A percentile compares a stretch with the other conserved stretches of the same genome.
phyloP scores from a whole-genome alignment of 768 basidiomycete genomes.

The Boletus edulis region DNA sequence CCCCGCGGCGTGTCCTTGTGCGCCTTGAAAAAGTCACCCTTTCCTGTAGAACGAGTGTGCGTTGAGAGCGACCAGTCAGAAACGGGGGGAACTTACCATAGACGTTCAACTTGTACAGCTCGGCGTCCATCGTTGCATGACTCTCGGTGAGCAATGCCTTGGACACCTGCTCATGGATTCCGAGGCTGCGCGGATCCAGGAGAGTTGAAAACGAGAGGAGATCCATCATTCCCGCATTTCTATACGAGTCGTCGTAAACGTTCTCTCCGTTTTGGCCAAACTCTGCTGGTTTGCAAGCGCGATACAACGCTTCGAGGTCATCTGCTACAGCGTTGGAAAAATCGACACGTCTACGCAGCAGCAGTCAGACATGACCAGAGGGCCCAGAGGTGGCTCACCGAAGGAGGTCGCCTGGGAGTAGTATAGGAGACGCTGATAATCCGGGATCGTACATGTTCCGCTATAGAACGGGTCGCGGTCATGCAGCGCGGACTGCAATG shows the following conservation, averaged over 20 bases:
- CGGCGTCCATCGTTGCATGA: constrained; percentile 5
- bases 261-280: constrained; percentile 2
- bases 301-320: no score
- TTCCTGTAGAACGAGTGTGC: not conserved
- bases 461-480: constrained; percentile 1
- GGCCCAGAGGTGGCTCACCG: not conserved
- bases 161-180: not conserved
- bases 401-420: not conserved
- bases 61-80: not conserved
- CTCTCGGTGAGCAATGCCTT: constrained; percentile 2
- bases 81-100: constrained; percentile 36
- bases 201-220: constrained; percentile 28
- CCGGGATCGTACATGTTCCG: not conserved
- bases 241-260: constrained; percentile 15
- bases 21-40: constrained; percentile 8
- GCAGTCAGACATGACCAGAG: not conserved
- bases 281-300: constrained; percentile 5
- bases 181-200: not conserved
- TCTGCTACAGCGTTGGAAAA: no score
- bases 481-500: not conserved
- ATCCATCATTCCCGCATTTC: constrained; percentile 49
- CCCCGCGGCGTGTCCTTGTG: constrained; percentile 34
- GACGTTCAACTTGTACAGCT: constrained; percentile 46
- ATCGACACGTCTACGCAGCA: no score
- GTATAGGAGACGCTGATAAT: not conserved